Evolutionary conservation across 345 rosid species (phyloP).

Genomic region (Rubroshorea leprosula): DNA sequence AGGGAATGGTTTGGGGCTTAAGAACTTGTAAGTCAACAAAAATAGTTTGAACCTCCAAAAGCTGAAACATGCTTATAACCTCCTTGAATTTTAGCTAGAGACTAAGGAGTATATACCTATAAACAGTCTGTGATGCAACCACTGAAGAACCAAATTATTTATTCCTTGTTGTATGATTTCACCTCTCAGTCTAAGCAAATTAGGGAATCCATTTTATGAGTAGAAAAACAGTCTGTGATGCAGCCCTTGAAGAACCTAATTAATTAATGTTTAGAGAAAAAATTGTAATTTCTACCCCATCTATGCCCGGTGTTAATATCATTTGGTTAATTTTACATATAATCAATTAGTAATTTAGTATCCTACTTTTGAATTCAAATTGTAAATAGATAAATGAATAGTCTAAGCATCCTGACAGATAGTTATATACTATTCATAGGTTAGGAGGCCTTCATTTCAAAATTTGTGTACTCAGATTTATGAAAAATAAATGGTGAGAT

Average conservation of each 20-base stretch:
- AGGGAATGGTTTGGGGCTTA: too few relatives aligned
- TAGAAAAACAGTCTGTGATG: neutral
- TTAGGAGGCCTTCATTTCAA: neutral
- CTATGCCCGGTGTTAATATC: neutral
- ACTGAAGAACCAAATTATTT: too few relatives aligned
- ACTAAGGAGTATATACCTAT: too few relatives aligned
- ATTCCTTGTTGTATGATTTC: too few relatives aligned
- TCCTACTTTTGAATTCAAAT: neutral
- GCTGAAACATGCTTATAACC: too few relatives aligned
- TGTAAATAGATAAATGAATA: neutral
- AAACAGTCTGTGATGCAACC: too few relatives aligned
- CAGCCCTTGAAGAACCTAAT: too few relatives aligned
- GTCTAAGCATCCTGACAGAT: neutral
- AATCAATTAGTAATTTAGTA: neutral
- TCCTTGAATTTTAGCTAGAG: too few relatives aligned
- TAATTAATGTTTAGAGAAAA: neutral
- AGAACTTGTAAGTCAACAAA: neutral
- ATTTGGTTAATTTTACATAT: too few relatives aligned
- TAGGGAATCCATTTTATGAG: neutral
- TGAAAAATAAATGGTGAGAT: neutral
- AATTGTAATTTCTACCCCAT: neutral
- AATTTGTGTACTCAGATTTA: too few relatives aligned
- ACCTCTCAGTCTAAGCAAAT: neutral
- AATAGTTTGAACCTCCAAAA: too few relatives aligned
- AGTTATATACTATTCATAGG: neutral